A percentile compares a stretch with the other conserved stretches of the same genome.
These are phyloP conservation scores for Penicillium chermesinum DNA, from an alignment of 495 filamentous ascomycete species.

Conservation along the genomic window DNA sequence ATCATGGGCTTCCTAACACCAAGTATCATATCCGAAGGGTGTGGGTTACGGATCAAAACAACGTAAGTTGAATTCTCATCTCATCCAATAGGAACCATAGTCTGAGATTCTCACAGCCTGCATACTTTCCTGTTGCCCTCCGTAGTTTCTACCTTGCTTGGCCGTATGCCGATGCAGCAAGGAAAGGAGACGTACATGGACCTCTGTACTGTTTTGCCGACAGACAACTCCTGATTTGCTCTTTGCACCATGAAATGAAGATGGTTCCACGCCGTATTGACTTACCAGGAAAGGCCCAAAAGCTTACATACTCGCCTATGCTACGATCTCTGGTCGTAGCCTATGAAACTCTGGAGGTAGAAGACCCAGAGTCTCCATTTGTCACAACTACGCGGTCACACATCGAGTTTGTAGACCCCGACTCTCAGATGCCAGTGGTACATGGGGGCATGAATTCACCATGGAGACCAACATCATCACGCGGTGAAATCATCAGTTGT, in stretches of 20 bases:
- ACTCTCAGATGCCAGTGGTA: conserved; percentile 25
- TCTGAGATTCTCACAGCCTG: conserved; percentile 23
- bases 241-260: conserved; percentile 27
- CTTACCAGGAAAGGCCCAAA: conserved; percentile 39
- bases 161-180: not conserved
- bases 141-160: conserved; percentile 30
- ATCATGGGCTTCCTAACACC: conserved; percentile 11
- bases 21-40: conserved; percentile 30
- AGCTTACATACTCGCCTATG: conserved; percentile 36
- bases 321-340: conserved; percentile 40
- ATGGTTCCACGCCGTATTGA: conserved; percentile 41
- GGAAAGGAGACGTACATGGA: not conserved
- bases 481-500: conserved; percentile 46
- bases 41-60: conserved; percentile 44
- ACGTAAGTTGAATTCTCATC: conserved; percentile 24
- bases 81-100: not conserved
- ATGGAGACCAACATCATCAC: conserved; percentile 31
- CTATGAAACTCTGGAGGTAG: conserved; percentile 24
- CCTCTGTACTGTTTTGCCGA: conserved; percentile 43
- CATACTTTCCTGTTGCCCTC: conserved; percentile 34
- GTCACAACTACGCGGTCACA: conserved; percentile 27
- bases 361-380: conserved; percentile 18
- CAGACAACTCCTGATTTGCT: conserved; percentile 35
- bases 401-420: conserved; percentile 41
- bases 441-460: conserved; percentile 7